Evolutionary conservation across 208 protist genomes (phyloP).

Genomic region (Trypanosoma platydactyli): DNA sequence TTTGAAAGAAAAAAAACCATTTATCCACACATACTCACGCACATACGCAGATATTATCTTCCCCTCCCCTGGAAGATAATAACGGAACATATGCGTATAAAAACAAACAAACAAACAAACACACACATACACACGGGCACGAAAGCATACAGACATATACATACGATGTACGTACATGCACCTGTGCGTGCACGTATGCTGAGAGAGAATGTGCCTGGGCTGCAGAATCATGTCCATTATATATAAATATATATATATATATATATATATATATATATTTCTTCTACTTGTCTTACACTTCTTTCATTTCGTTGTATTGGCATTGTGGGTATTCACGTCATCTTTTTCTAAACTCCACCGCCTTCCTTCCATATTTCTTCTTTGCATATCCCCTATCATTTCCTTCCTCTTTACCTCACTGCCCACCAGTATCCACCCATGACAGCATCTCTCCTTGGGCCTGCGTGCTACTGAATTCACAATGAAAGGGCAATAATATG

Average conservation of each 20-base stretch:
- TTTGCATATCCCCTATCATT: neutral
- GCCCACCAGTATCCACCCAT: neutral
- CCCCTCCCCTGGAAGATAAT: too few species aligned
- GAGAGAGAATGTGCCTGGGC: neutral
- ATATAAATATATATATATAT: too few species aligned
- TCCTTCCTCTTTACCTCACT: neutral
- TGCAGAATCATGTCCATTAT: too few species aligned
- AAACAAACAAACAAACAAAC: neutral
- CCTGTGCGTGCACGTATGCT: neutral
- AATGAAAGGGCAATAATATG: neutral
- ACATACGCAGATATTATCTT: too few species aligned
- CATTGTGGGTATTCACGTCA: neutral
- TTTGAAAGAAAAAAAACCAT: too few species aligned
- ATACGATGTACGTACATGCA: neutral
- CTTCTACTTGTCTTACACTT: too few species aligned
- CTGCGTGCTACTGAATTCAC: neutral
- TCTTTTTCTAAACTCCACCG: neutral
- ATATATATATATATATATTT: too few species aligned
- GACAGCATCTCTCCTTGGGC: neutral
- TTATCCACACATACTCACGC: too few species aligned
- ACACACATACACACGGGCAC: neutral
- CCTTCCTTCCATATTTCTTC: conserved; percentile 1
- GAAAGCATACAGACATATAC: neutral
- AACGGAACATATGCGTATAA: neutral
- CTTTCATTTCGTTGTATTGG: conserved; percentile 12